A percentile compares a stretch with the other conserved stretches of the same genome.
phyloP scores from a whole-genome alignment of 2,329 filamentous ascomycete genomes.

The Venturia effusa region DNA sequence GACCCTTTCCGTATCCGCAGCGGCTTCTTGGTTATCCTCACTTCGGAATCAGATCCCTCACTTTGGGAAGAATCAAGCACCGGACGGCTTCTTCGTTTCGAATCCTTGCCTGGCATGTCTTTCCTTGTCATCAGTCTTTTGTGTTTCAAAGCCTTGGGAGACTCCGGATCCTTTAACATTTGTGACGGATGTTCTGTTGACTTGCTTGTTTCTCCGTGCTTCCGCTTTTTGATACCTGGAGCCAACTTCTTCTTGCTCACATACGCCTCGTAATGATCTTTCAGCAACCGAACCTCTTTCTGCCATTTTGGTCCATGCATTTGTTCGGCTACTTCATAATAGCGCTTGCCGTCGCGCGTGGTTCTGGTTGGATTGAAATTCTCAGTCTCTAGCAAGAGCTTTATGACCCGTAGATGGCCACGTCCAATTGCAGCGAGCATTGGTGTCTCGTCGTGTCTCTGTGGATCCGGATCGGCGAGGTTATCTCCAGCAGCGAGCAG shows the following conservation, averaged over 20 bases:
- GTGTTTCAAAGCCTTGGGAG: slow-evolving; percentile 4
- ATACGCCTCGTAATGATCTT: slow-evolving; percentile 60
- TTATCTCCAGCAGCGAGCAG: slow-evolving; percentile 32
- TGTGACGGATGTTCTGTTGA: background rate
- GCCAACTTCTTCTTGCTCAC: slow-evolving; percentile 5
- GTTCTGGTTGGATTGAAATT: slow-evolving; percentile 72
- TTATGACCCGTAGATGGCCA: slow-evolving; percentile 72
- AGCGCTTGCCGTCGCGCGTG: slow-evolving; percentile 64
- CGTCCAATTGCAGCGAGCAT: slow-evolving; percentile 92
- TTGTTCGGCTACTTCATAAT: slow-evolving; percentile 76
- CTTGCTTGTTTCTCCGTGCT: background rate
- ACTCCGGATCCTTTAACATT: background rate
- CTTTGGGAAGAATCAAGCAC: slow-evolving; percentile 9
- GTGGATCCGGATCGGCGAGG: slow-evolving; percentile 44
- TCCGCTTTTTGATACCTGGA: slow-evolving; percentile 3
- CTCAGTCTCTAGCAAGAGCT: slow-evolving; percentile 64
- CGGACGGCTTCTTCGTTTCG: slow-evolving; percentile 4
- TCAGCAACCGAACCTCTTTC: slow-evolving; percentile 72
- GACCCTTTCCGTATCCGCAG: slow-evolving; percentile 5
- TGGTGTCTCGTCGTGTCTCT: slow-evolving; percentile 80
- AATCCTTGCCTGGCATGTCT: slow-evolving; percentile 6
- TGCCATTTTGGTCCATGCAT: slow-evolving; percentile 82
- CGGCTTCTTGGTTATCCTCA: slow-evolving; percentile 3
- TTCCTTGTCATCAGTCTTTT: slow-evolving; percentile 5
- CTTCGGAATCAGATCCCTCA: slow-evolving; percentile 7